Evolutionary conservation across 2,329 filamentous ascomycete genomes (phyloP).

Genomic region (Calonectria pteridis): DNA sequence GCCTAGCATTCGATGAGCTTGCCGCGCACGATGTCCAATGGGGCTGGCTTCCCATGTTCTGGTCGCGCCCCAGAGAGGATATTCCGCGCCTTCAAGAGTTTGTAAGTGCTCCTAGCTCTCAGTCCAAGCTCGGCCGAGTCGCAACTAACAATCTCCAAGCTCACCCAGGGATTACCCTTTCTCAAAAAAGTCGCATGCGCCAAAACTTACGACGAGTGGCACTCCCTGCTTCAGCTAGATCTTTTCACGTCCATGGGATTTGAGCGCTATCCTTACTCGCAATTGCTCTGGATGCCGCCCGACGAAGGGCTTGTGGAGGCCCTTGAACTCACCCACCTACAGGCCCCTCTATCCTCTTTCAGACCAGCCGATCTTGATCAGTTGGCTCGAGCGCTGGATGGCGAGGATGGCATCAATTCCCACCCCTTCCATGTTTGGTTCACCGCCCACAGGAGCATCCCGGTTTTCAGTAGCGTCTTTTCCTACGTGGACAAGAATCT

Average conservation of each 20-base stretch:
- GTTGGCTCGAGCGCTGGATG: not conserved
- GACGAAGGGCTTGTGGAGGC: not conserved
- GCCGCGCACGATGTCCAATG: not conserved
- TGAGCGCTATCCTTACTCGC: conserved; percentile 3
- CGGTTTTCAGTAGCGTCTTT: conserved; percentile 1
- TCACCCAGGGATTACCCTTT: not conserved
- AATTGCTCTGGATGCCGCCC: conserved; percentile 2
- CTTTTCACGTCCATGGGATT: not conserved
- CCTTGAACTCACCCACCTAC: not conserved
- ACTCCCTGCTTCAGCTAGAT: not conserved
- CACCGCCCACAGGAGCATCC: not conserved
- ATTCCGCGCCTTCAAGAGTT: not conserved
- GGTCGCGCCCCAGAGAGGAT: not conserved
- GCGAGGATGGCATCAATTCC: not conserved
- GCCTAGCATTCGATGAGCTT: not conserved
- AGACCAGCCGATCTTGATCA: not conserved
- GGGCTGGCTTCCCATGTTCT: not conserved
- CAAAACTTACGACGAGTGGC: not conserved
- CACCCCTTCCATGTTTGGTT: not conserved
- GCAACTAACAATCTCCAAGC: not conserved
- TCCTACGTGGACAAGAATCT: not conserved
- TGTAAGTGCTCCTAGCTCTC: not conserved
- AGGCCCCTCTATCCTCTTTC: not conserved
- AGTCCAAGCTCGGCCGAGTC: not conserved
- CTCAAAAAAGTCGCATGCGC: not conserved